A percentile compares a stretch with the other conserved stretches of the same genome.
These are phyloP conservation scores for Pseudogymnoascus sp. DNA, from an alignment of 2,329 filamentous ascomycete species.

Conservation along the genomic window DNA sequence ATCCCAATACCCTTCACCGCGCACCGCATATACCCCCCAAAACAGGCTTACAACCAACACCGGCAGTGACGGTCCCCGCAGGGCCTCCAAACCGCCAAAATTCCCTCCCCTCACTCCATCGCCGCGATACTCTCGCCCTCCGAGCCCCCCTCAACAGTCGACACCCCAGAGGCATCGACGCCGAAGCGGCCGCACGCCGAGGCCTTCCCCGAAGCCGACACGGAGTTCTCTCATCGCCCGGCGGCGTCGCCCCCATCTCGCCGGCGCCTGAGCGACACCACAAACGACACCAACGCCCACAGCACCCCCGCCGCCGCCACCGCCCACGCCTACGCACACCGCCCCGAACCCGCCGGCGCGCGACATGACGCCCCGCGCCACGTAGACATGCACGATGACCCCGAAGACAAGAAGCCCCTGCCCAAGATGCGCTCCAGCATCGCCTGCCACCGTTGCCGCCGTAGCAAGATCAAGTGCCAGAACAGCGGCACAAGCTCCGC, in stretches of 20 bases:
- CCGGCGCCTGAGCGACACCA: not conserved
- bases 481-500: conserved; percentile 64
- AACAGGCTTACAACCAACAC: not conserved
- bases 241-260: conserved; percentile 19
- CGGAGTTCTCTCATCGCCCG: conserved; percentile 21
- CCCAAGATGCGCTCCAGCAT: conserved; percentile 66
- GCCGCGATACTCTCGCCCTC: conserved; percentile 29
- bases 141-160: conserved; percentile 17
- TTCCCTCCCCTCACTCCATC: conserved; percentile 29
- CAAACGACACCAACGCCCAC: not conserved
- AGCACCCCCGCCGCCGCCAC: not conserved
- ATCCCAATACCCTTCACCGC: not conserved
- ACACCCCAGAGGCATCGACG: conserved; percentile 22
- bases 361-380: not conserved
- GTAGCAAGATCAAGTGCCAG: conserved; percentile 80
- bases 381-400: conserved; percentile 13
- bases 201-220: conserved; percentile 23
- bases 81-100: conserved; percentile 24
- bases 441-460: conserved; percentile 65
- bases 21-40: not conserved
- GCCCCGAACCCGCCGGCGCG: not conserved
- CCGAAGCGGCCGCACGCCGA: conserved; percentile 28
- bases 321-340: not conserved
- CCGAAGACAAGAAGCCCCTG: conserved; percentile 35
- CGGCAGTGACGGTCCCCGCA: not conserved